phyloP scores from a whole-genome alignment of 768 basidiomycete species.

The Lentinula boryana region DNA sequence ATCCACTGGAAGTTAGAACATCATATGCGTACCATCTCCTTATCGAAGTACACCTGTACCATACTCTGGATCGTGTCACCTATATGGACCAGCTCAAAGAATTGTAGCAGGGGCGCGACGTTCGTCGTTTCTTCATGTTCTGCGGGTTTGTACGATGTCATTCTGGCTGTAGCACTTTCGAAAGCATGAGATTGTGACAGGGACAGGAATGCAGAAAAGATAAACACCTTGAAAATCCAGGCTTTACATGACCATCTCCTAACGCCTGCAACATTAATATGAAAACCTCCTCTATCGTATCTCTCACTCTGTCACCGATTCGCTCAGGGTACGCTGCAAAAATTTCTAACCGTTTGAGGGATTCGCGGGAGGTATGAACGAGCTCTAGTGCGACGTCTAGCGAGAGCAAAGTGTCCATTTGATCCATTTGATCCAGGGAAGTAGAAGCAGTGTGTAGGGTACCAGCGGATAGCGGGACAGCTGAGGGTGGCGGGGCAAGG shows the following conservation, averaged over 20 bases:
- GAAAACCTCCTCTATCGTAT: conserved; percentile 93
- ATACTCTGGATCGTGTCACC: conserved; percentile 98
- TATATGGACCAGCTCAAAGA: conserved; percentile 95
- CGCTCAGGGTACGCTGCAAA: conserved; percentile 80
- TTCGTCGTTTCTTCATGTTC: conserved; percentile 73
- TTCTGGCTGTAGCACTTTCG: conserved; percentile 78
- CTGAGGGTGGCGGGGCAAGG: neutral
- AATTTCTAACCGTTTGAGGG: conserved; percentile 87
- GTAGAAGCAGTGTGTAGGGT: neutral
- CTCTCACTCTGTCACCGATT: conserved; percentile 81
- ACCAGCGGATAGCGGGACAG: neutral
- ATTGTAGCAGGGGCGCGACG: conserved; percentile 91
- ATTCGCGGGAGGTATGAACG: conserved; percentile 89
- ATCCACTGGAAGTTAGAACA: neutral
- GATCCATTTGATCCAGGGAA: conserved; percentile 14
- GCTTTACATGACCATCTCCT: conserved; percentile 70
- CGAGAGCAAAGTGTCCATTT: conserved; percentile 84
- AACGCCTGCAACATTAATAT: conserved; percentile 76
- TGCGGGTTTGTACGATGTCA: conserved; percentile 84
- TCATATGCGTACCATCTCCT: neutral
- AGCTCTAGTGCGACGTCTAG: conserved; percentile 88
- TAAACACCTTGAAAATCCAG: conserved; percentile 74
- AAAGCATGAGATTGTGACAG: neutral
- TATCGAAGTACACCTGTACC: conserved; percentile 82
- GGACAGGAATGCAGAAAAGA: conserved; percentile 8